Percentiles rank a stretch among this genome's conserved stretches.
These are phyloP conservation scores for Fusarium albosuccineum DNA, from an alignment of 2,329 filamentous ascomycete genomes.

Conservation along the genomic window DNA sequence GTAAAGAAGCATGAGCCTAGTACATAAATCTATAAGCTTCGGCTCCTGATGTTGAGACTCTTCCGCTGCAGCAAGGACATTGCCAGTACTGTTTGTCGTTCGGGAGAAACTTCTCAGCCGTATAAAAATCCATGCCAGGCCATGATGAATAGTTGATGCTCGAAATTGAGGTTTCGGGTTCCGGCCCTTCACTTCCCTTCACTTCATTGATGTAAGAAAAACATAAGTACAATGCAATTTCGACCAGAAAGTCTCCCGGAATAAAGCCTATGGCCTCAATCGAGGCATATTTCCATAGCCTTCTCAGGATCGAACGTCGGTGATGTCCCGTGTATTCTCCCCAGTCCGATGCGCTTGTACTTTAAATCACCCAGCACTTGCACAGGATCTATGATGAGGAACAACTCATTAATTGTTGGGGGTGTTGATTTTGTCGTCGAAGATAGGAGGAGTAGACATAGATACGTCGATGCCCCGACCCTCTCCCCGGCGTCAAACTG, in stretches of 20 bases:
- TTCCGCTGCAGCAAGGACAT: too few relatives aligned
- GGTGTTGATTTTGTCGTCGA: not conserved
- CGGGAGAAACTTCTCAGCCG: too few relatives aligned
- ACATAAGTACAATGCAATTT: too few relatives aligned
- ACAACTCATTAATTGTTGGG: not conserved
- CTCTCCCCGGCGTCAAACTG: not conserved
- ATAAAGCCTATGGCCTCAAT: not conserved
- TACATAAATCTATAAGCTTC: too few relatives aligned
- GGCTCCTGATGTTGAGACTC: too few relatives aligned
- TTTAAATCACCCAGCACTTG: not conserved
- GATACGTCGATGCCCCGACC: not conserved
- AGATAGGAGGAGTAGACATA: not conserved
- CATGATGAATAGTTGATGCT: too few relatives aligned
- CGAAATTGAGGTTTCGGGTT: too few relatives aligned
- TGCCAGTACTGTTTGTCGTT: too few relatives aligned
- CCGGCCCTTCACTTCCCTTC: too few relatives aligned
- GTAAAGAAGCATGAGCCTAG: too few relatives aligned
- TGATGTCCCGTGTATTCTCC: not conserved
- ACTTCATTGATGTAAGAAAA: too few relatives aligned
- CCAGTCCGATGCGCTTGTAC: not conserved
- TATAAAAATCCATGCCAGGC: too few relatives aligned
- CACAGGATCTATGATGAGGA: not conserved
- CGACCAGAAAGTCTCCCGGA: not conserved
- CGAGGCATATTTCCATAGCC: not conserved
- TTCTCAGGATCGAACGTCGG: not conserved